Evolutionary conservation across 768 basidiomycete genomes (phyloP).

Genomic region (Kwoniella europaea): DNA sequence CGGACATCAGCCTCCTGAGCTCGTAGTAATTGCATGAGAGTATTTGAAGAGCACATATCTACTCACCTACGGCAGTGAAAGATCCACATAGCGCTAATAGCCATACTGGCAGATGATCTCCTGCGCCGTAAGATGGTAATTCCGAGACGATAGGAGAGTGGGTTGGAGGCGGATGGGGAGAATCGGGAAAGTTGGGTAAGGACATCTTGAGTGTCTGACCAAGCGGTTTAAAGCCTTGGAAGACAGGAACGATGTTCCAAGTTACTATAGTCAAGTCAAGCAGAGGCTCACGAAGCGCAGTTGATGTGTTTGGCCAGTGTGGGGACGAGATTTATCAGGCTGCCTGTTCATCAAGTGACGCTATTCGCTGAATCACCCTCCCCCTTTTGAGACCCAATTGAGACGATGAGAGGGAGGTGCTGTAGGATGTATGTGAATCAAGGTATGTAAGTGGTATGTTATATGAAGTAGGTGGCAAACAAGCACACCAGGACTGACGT

Average conservation of each 20-base stretch:
- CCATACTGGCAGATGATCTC: conserved; percentile 51
- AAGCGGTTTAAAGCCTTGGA: too few relatives aligned
- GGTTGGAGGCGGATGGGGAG: conserved; percentile 16
- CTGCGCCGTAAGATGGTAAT: conserved; percentile 43
- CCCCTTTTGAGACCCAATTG: not conserved
- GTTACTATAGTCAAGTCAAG: not conserved
- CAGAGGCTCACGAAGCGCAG: not conserved
- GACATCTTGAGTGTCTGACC: conserved; percentile 31
- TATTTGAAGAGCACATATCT: not conserved
- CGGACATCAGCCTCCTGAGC: not conserved
- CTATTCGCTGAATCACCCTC: conserved; percentile 1
- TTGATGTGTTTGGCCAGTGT: not conserved
- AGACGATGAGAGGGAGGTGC: conserved; percentile 11
- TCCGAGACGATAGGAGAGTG: conserved; percentile 23
- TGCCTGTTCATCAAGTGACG: not conserved
- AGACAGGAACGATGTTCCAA: not conserved
- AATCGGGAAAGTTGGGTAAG: conserved; percentile 41
- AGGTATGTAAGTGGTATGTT: too few relatives aligned
- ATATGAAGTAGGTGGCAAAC: not conserved
- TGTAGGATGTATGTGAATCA: conserved; percentile 33
- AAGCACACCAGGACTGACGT: not conserved
- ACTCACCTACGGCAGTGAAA: conserved; percentile 54
- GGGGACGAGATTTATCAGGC: too few relatives aligned
- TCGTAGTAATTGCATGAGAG: not conserved
- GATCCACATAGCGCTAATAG: conserved; percentile 54